Evolutionary conservation across 2,329 filamentous ascomycete species (phyloP), one percentile per base, ranked within the genome.

Genomic region (Aureobasidium uvarum): DNA sequence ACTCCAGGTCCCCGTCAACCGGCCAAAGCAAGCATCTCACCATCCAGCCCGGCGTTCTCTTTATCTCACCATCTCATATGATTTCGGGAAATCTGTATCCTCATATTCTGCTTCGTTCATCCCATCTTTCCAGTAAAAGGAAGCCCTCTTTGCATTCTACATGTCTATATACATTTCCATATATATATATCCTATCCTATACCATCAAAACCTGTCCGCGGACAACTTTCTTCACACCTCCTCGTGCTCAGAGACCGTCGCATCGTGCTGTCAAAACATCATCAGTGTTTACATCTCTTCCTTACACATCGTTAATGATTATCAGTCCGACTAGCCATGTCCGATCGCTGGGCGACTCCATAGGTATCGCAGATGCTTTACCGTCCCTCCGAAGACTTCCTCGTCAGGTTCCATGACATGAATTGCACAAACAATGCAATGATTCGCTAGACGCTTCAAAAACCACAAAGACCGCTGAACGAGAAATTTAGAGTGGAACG

Each of bases 11-110:
- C 41, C 43, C 13, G 14, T 25, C 13, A 18, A 20, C 16, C 38
- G 25, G 14, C n/a, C 52, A 43, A 18, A 56, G 36, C 52, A 28
- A 50, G 33, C 52, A 39, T 31, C 11, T 16, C 8, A 16, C 3
- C 38, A 41, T 56, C 23, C 20, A 56, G 52, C 52, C 20, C 38
- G 38, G 52, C 50, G 50, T 54, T 41, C 20, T 51, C 20, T 14
- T 18, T 3, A 10, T 5, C 18, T 51, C 14, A 2, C 18, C 23
- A 28, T 46, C 10, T 3, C 14, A 16, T 28, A 10, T 36, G 33
- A 8, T 18, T 33, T 50, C 4, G 14, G 46, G 8, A n/a, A 48
- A 48, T 8, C 10, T 51, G 48, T n/a, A 51, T 7, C 25, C 33
- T 31, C 48, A n/a, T n/a, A 10, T 33, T 33, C 16, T 31, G 8